phyloP scores from a whole-genome alignment of 208 protist genomes.

The Leishmania major region DNA sequence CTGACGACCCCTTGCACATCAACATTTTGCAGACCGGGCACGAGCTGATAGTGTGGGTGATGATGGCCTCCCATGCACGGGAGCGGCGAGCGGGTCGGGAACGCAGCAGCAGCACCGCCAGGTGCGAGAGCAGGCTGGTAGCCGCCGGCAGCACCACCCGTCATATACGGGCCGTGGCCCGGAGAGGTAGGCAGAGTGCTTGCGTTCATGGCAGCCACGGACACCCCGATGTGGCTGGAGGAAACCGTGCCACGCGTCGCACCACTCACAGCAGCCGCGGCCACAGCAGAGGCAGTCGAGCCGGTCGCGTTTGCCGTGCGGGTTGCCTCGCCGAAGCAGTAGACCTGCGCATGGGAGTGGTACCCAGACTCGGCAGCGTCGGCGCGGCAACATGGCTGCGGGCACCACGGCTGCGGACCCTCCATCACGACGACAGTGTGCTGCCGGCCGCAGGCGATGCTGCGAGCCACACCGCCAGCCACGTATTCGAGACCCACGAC shows the following conservation, averaged over 20 bases:
- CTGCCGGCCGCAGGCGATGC: constrained; percentile 85
- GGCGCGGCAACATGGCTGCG: constrained; percentile 57
- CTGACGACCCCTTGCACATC: constrained; percentile 73
- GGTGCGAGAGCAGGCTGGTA: background rate
- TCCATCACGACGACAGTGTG: constrained; percentile 86
- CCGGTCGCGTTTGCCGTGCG: constrained; percentile 6
- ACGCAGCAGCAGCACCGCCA: background rate
- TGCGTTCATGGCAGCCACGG: background rate
- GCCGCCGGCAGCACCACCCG: background rate
- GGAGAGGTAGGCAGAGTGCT: constrained; percentile 13
- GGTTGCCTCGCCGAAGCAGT: constrained; percentile 66
- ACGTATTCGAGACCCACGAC: constrained; percentile 84
- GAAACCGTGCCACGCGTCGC: background rate
- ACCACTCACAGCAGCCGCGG: background rate
- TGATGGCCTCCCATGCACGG: constrained; percentile 24
- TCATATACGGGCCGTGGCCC: background rate
- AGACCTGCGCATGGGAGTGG: constrained; percentile 68
- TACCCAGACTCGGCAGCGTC: constrained; percentile 33
- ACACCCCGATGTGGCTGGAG: constrained; percentile 8
- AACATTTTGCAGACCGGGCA: constrained; percentile 51
- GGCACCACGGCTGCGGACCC: constrained; percentile 75
- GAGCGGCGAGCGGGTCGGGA: background rate
- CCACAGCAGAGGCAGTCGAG: constrained; percentile 2
- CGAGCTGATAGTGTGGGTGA: constrained; percentile 42
- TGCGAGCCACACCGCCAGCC: constrained; percentile 63